Base-by-base conservation (phyloP, 805 yeast species). In the Tetrapisispora fleetii region DNA sequence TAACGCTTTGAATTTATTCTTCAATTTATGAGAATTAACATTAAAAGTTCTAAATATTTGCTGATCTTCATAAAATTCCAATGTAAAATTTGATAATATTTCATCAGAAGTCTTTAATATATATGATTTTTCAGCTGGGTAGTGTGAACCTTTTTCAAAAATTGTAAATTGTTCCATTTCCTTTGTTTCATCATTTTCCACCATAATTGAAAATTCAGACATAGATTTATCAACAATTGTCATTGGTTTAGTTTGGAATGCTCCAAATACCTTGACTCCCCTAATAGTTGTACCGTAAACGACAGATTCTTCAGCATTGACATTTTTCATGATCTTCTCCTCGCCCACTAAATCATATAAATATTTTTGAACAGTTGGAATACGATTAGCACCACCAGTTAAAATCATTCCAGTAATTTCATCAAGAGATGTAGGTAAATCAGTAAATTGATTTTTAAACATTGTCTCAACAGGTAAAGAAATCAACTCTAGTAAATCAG, bases 221-320 rank as follows among this genome's bases (percentile, higher is more conserved):
- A 75, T 60, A 0, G 81, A 63, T 48, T 75, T 75, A 48, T 86
- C 95, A 35, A 75, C 58, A 3, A 87, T 73, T 21, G 70, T 67
- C 45, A 87, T 74, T 16, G 65, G 63, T 56, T 78, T 78, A 4
- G 85, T 74, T 54, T 81, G 78, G 63, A 80, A 83, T 58, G 80
- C 75, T 37, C 79, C 75, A 17, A 88, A 79, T 37, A 87, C 69
- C 42, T 80, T 73, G 39, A 88, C 83, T 19, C 93, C 98, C 54
- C 89, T 77, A 37, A 85, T 70, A n/a, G 96, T 79, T 2, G 95
- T 79, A 45, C 99, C 99, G 57, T 86, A 73, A 13, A 87, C 96
- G 47, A 86, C 87, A 43, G 97, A 82, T 70, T 93, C 99, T 67
- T 93, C 99, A 0, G 99, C 93, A 65, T 93, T 93, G 40, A 93